Evolutionary conservation across 768 basidiomycete species (phyloP).

Genomic region (Antrodiella citrinella): DNA sequence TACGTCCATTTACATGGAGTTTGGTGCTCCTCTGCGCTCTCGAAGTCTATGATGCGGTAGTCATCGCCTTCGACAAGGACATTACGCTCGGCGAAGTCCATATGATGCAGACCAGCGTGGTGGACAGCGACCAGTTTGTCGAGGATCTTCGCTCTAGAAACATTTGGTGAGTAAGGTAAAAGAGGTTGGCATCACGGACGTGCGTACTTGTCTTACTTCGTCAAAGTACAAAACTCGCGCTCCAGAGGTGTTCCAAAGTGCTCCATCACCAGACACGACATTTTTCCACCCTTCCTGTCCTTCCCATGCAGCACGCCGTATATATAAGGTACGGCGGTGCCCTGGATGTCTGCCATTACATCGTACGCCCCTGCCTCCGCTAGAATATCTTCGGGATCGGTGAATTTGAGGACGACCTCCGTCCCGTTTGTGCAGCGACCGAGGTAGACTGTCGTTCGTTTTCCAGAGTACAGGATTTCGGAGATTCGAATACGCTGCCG

Average conservation of each 20-base stretch:
- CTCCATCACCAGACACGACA: not conserved
- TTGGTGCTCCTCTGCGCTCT: not conserved
- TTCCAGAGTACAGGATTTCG: not conserved
- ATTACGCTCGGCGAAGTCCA: not conserved
- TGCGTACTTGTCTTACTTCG: not conserved
- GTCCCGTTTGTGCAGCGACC: not conserved
- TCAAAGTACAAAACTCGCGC: not conserved
- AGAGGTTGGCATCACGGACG: not conserved
- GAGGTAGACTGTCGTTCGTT: not conserved
- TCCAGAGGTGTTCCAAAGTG: not conserved
- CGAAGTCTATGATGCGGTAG: not conserved
- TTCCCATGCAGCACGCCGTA: not conserved
- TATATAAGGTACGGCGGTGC: not conserved
- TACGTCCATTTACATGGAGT: not conserved
- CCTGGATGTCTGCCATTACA: not conserved
- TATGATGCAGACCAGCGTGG: not conserved
- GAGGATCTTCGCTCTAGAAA: not conserved
- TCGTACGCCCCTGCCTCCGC: not conserved
- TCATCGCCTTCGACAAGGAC: not conserved
- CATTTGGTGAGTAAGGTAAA: not conserved
- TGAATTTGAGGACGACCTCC: not conserved
- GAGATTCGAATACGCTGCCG: not conserved
- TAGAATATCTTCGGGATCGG: not conserved
- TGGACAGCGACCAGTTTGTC: not conserved
- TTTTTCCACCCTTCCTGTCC: not conserved